Percentiles rank a stretch among this genome's conserved stretches.
phyloP scores from a whole-genome alignment of 257 asterid genomes.

The Solanum ahanhuiri region DNA sequence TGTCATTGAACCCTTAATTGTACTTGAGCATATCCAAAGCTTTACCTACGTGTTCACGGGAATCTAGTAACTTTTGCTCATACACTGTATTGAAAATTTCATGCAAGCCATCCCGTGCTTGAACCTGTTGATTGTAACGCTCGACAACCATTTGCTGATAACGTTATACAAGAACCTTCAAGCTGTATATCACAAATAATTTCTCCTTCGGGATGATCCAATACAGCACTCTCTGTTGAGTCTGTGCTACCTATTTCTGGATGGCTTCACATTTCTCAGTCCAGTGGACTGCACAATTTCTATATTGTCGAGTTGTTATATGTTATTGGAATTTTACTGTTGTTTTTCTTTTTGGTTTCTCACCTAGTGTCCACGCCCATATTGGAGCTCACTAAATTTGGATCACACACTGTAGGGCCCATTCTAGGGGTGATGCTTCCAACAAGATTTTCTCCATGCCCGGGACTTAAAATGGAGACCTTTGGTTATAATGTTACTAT shows the following conservation, averaged over 20 bases:
- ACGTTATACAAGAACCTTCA: neutral
- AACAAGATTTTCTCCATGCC: too few relatives aligned
- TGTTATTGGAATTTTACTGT: neutral
- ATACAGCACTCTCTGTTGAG: neutral
- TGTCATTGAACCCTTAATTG: neutral
- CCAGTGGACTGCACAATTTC: neutral
- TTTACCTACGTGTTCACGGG: neutral
- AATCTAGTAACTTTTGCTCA: neutral
- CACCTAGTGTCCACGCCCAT: neutral
- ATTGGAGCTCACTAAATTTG: neutral
- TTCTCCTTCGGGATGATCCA: neutral
- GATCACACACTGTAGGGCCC: neutral
- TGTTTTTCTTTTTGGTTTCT: neutral
- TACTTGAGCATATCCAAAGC: neutral
- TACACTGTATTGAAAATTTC: neutral
- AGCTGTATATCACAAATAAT: too few relatives aligned
- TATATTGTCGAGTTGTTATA: neutral
- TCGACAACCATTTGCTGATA: neutral
- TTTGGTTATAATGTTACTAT: too few relatives aligned
- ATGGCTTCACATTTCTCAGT: neutral
- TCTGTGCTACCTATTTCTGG: neutral
- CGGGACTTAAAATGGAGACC: neutral
- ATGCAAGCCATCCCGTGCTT: neutral
- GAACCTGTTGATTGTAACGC: neutral
- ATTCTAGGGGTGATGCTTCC: neutral